Evolutionary conservation across 1,139 yeast species (phyloP).

Genomic region (Hemisphaericaspora subhashii): DNA sequence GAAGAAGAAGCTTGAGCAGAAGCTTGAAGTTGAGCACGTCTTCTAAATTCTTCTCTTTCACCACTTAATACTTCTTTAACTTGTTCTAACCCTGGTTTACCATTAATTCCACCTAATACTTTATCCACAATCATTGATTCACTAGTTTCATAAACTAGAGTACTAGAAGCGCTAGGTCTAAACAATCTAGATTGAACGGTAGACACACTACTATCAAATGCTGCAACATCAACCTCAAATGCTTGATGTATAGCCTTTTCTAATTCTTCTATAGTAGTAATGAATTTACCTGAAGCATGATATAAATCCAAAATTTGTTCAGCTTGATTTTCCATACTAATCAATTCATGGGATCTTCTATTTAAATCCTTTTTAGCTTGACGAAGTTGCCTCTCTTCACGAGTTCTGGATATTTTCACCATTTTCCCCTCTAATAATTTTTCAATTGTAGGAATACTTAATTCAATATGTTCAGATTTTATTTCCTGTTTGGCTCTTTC

Average conservation of each 20-base stretch:
- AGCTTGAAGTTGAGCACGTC: constrained; percentile 15
- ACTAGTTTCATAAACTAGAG: constrained; percentile 27
- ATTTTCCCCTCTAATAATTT: constrained; percentile 65
- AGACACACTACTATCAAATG: constrained; percentile 36
- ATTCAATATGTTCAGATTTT: constrained; percentile 46
- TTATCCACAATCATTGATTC: constrained; percentile 39
- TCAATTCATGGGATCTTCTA: constrained; percentile 35
- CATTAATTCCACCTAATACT: constrained; percentile 37
- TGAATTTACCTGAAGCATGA: constrained; percentile 66
- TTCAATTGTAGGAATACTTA: constrained; percentile 78
- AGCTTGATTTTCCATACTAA: constrained; percentile 46
- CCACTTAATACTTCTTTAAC: constrained; percentile 43
- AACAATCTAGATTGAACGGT: constrained; percentile 36
- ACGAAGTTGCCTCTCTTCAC: constrained; percentile 56
- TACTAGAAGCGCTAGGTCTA: constrained; percentile 21
- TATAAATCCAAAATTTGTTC: constrained; percentile 64
- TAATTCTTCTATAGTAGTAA: constrained; percentile 64
- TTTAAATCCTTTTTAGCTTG: constrained; percentile 40
- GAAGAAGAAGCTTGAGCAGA: neutral
- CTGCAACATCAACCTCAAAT: constrained; percentile 46
- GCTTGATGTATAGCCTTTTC: constrained; percentile 57
- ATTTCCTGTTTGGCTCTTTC: constrained; percentile 26
- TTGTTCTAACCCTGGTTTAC: constrained; percentile 49
- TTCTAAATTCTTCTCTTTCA: constrained; percentile 34
- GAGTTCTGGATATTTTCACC: constrained; percentile 70